A percentile compares a stretch with the other conserved stretches of the same genome.
These are phyloP conservation scores for Orbilia blumenaviensis DNA, from an alignment of 2,329 filamentous ascomycete species.

Conservation along the genomic window DNA sequence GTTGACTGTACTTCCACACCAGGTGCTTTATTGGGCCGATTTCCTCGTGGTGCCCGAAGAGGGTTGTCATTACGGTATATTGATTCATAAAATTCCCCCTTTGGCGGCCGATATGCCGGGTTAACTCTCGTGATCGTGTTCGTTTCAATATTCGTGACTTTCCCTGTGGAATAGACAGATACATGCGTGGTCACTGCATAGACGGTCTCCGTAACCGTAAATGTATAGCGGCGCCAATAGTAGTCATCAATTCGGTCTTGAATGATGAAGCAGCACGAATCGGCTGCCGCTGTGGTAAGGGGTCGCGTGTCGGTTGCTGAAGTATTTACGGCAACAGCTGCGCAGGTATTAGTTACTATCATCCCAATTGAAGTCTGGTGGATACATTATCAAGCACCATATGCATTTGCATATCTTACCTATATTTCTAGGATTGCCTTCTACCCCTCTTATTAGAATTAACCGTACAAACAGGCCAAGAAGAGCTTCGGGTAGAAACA, in stretches of 20 bases:
- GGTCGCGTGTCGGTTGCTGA: not conserved
- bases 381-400: not conserved
- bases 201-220: not conserved
- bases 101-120: not conserved
- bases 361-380: not conserved
- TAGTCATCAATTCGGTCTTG: conserved; percentile 18
- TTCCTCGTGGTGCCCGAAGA: not conserved
- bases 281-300: not conserved
- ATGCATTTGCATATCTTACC: not conserved
- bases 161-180: conserved; percentile 5
- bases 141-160: conserved; percentile 14
- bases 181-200: conserved; percentile 4
- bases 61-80: not conserved
- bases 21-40: not conserved
- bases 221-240: conserved; percentile 25
- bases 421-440: not conserved
- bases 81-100: not conserved
- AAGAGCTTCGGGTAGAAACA: conserved; percentile 6
- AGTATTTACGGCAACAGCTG: not conserved
- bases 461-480: conserved; percentile 13
- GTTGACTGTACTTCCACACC: not conserved
- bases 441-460: conserved; percentile 3
- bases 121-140: not conserved
- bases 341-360: not conserved
- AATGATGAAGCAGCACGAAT: conserved; percentile 27